Base-by-base conservation (phyloP, 176 grass and related monocot species). In the Ensete glaucum region DNA sequence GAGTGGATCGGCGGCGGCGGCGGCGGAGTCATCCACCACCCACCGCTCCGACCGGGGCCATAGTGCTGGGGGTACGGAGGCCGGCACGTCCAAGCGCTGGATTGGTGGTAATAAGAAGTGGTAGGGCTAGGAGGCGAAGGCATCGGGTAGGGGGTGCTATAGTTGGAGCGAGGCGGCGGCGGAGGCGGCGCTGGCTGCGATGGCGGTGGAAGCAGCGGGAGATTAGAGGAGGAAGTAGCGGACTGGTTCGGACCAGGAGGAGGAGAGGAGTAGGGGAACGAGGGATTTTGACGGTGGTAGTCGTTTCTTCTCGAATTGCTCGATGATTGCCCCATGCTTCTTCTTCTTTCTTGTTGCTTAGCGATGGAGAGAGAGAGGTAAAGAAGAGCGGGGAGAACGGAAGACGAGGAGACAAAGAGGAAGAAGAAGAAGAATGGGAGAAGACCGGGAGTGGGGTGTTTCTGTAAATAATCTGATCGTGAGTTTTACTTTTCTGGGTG, bases 121-220 rank as follows among this genome's bases (percentile, higher is more conserved):
- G 72, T 83, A 81, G 80, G 79, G 82, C 78, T 80, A 83, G 23
- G 82, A 1, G 49, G 49, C 14, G 52, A 82, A 0, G 85, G 73
- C 0, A 79, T 58, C 9, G 9, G 23, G 51, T 54, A 87, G 53
- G 14, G 79, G 2, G 77, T 76, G 57, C 24, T 67, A 54, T 48
- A 80, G 72, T 11, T 11, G 56, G 62, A 64, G 54, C 20, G 16
- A 49, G 68, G 50, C 34, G 2, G 27, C 67, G 11, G 17, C 4
- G 26, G 15, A 14, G 17, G 29, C 49, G 29, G 22, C 22, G n/a
- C 17, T 9, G 34, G 52, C 9, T 52, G 10, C 2, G 71, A 23
- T 4, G 22, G 52, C 50, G 70, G n/a, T 1, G 69, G 69, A 13
- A 20, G 48, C 27, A 51, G 20, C 21, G 57, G 57, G 57, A 62